Base-by-base conservation (phyloP, 495 filamentous ascomycete species). In the Penicillium longicatenatum region DNA sequence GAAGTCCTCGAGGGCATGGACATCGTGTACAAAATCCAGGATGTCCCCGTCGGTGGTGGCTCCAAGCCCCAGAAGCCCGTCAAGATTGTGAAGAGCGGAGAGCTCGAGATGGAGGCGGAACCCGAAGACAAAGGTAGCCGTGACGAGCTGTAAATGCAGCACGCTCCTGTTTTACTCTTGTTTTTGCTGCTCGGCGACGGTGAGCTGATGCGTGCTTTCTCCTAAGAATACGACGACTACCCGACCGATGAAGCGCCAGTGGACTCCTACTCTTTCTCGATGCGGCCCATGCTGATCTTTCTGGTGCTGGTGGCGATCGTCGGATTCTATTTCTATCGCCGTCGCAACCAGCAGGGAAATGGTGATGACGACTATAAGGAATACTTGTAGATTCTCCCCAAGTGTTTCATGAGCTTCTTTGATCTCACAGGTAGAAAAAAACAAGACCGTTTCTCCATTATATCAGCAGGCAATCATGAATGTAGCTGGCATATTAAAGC, bases 71-170 rank as follows among this genome's bases (percentile, higher is more conserved):
- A 65, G 55, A 73, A 87, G 77, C 63, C 79, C 16, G 84, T 99
- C 71, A 97, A 90, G 84, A 96, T 98, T 67, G 86, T 74, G 50
- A 95, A 97, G 86, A 93, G 91, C 74, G 94, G 94, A 66, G 95
- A 98, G 83, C 79, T 97, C 52, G 80, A 85, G 74, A 81, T 93
- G 62, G 89, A 91, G 66, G 76, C 52, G 21, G 60, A 64, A 33
- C 53, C 67, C 39, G 70, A 74, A 55, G 70, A 75, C 56, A 92
- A 97, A 98, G 94, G 94, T 98, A 97, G 90, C 83, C 90, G 95
- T 75, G 86, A 88, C 76, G 94, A 98, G 76, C 90, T 97, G 75
- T 98, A 91, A 83, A 81, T 67, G 57, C 57, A 57, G 55, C 66
- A 61, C 58, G 63, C 50, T 62, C 64, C 56, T 39, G 62, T 61